These are phyloP conservation scores for Tieghemostelium lacteum DNA, from an alignment of 78 protist genomes.

Conservation along the genomic window DNA sequence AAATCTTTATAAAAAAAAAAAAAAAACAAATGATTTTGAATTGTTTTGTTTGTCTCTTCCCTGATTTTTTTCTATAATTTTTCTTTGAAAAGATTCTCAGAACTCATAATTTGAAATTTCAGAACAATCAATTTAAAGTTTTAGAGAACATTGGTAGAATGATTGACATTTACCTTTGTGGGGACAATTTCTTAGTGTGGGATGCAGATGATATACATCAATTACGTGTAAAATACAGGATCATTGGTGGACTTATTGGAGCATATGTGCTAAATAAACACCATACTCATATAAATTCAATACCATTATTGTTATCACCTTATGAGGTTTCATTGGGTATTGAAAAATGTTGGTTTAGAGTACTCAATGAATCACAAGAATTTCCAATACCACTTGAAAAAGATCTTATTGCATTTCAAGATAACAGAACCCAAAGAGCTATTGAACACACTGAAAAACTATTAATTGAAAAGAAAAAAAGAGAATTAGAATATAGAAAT, in stretches of 20 bases:
- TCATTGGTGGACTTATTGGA: slow-evolving; percentile 48
- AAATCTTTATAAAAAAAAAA: no score
- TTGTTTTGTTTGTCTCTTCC: background rate
- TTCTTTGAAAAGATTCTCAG: background rate
- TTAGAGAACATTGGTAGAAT: no score
- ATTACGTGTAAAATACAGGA: slow-evolving; percentile 14
- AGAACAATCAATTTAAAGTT: background rate
- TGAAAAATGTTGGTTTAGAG: slow-evolving; percentile 35
- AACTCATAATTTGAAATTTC: background rate
- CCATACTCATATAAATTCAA: slow-evolving; percentile 7
- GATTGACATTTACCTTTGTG: no score
- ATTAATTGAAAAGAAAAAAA: slow-evolving; percentile 2
- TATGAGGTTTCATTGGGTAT: slow-evolving; percentile 50
- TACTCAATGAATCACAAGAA: slow-evolving; percentile 2
- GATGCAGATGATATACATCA: slow-evolving; percentile 33
- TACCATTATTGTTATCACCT: slow-evolving; percentile 30
- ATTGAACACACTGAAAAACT: background rate
- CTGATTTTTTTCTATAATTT: background rate
- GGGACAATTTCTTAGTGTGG: no score
- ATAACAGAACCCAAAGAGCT: background rate
- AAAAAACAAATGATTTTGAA: background rate
- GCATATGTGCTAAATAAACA: background rate
- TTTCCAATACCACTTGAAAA: background rate
- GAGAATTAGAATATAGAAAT: slow-evolving; percentile 48
- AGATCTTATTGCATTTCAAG: background rate